phyloP scores from a whole-genome alignment of 805 yeast genomes.

The Debaryomyces castellii region DNA sequence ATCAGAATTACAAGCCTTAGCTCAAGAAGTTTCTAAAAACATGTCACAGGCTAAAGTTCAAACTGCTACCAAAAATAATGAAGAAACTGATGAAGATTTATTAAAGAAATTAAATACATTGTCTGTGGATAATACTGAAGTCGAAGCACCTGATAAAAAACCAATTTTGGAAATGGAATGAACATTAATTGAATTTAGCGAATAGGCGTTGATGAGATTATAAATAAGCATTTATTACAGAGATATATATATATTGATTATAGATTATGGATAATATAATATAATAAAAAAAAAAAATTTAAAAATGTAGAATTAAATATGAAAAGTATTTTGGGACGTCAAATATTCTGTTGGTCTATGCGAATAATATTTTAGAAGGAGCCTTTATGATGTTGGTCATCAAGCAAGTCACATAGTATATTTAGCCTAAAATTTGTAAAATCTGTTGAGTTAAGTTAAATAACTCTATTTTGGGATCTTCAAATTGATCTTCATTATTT shows the following conservation, averaged over 20 bases:
- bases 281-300: neutral
- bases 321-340: neutral
- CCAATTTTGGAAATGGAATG: neutral
- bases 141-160: neutral
- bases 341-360: neutral
- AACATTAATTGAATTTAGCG: neutral
- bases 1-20: constrained; percentile 11
- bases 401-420: neutral
- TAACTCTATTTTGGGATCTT: constrained; percentile 64
- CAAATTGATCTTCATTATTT: constrained; percentile 41
- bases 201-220: too few species aligned
- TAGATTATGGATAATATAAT: neutral
- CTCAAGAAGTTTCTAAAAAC: neutral
- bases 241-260: neutral
- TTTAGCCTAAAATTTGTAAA: constrained; percentile 48
- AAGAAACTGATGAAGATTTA: constrained; percentile 7
- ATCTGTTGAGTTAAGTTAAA: constrained; percentile 69
- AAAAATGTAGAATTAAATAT: neutral
- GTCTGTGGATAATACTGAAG: constrained; percentile 8
- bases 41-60: neutral
- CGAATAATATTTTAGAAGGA: neutral
- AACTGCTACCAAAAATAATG: constrained; percentile 2
- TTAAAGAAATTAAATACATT: constrained; percentile 12
- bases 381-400: neutral
- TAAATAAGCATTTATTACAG: neutral